Evolutionary conservation across 192 early-diverging fungal species (phyloP), one percentile per base, ranked within the genome.

Genomic region (Spinellus fusiger): DNA sequence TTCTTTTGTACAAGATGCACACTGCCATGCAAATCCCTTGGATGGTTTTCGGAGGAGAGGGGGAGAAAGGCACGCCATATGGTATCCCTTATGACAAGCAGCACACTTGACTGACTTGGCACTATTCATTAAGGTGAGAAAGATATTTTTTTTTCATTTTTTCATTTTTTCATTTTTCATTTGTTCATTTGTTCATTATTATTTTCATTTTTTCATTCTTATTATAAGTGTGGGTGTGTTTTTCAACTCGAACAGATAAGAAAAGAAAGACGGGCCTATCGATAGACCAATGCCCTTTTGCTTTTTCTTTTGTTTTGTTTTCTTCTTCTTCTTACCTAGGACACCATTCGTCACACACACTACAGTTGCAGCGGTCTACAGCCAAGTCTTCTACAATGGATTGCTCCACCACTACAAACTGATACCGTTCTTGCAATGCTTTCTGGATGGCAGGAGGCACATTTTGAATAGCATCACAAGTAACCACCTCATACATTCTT

Each of bases 11-110:
- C 93, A 96, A 0, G 78, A 69, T 4, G 85, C 85, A 54, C 93
- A 96, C 65, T 91, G 84, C 86, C 93, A 96, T 16, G 82, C 89
- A 59, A 90, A 93, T 1, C 91, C 92, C 68, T 93, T 94, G 32
- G 85, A 82, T 0, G 89, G 90, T 64, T 90, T 89, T 54, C 77
- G 80, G 0, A 74, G 54, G 18, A 94, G 65, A 16, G 89, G 89
- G n/a, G 89, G 89, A 50, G 86, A 86, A 48, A 92, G 75, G 54
- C 93, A 96, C 29, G 79, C 58, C 80, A 92, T 84, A 69, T 96
- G 93, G 62, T 86, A 93, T 53, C 82, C 78, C 20, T 83, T 79
- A 25, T 84, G 82, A 64, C 93, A 96, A 16, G 78, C 63, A 29
- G 84, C 81, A 65, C 93, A 95, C 52, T 87, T 88, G 46, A 93